Conservation (phyloP, 441 rosid genomes). For the Euphorbia schlechtendalii region DNA sequence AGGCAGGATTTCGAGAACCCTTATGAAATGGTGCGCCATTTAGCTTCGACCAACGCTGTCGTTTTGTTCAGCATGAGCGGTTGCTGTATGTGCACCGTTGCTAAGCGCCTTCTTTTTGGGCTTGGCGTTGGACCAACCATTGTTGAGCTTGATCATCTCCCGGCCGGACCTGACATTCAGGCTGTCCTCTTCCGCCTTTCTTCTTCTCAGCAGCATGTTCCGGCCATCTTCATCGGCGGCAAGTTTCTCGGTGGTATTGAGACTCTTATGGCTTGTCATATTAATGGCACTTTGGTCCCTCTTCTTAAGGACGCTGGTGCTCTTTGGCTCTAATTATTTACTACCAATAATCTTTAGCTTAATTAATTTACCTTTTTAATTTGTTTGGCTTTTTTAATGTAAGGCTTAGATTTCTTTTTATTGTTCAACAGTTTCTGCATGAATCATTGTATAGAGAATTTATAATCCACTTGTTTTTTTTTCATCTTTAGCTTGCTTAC, state of each 20-base stretch:
- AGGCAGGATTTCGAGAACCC: conserved; percentile 18
- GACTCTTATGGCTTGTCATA: conserved; percentile 79
- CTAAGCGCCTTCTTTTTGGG: conserved; percentile 76
- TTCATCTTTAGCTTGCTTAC: no score
- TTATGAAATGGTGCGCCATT: conserved; percentile 41
- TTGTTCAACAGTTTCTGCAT: not conserved
- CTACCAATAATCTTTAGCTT: no score
- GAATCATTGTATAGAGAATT: not conserved
- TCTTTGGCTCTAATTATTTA: conserved; percentile 59
- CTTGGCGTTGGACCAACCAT: conserved; percentile 76
- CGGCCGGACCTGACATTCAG: conserved; percentile 30
- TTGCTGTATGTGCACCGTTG: conserved; percentile 93
- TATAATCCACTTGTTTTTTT: not conserved
- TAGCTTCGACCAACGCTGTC: conserved; percentile 60
- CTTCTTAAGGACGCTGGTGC: conserved; percentile 90
- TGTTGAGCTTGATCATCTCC: conserved; percentile 57
- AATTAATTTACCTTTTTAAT: no score
- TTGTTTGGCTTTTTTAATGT: no score
- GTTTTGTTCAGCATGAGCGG: conserved; percentile 73
- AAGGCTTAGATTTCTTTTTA: not conserved
- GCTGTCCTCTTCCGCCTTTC: conserved; percentile 27
- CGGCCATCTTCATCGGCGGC: conserved; percentile 70
- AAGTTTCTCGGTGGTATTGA: conserved; percentile 78
- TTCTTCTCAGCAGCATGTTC: conserved; percentile 33
- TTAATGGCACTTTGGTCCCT: conserved; percentile 79